These are phyloP conservation scores for Discostella stelligeroides DNA, from an alignment of 108 stramenopile genomes.

Conservation along the genomic window DNA sequence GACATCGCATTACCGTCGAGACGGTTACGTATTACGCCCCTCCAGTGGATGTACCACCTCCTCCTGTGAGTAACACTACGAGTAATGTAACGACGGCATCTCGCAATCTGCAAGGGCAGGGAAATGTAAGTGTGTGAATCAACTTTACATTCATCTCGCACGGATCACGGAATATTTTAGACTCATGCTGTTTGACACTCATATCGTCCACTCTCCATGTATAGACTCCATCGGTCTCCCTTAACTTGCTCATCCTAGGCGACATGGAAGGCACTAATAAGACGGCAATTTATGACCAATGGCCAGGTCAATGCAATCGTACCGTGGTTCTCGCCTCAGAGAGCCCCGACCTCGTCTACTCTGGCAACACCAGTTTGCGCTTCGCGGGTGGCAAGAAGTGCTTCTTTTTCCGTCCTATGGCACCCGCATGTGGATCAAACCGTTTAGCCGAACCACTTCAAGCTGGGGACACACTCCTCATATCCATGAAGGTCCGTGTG, in stretches of 20 bases:
- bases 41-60: not conserved
- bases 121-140: not conserved
- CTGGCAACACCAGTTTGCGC: not conserved
- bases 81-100: not conserved
- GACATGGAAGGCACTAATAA: conserved; percentile 21
- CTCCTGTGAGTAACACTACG: not conserved
- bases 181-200: too few relatives aligned
- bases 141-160: too few relatives aligned
- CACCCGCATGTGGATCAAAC: conserved; percentile 1
- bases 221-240: conserved; percentile 12
- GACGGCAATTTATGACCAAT: conserved; percentile 3
- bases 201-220: not conserved
- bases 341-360: conserved; percentile 14
- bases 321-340: conserved; percentile 2
- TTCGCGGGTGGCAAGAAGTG: conserved; percentile 25
- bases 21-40: conserved; percentile 21
- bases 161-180: too few relatives aligned
- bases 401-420: conserved; percentile 31
- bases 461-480: conserved; percentile 27
- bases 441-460: conserved; percentile 12
- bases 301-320: conserved; percentile 11
- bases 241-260: conserved; percentile 16
- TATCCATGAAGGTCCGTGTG: conserved; percentile 22
- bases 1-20: conserved; percentile 31
- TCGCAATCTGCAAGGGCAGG: conserved; percentile 5